Evolutionary conservation across 1,139 yeast genomes (phyloP), one percentile per base, ranked within the genome.

Genomic region (Yamadazyma trypodendri): DNA sequence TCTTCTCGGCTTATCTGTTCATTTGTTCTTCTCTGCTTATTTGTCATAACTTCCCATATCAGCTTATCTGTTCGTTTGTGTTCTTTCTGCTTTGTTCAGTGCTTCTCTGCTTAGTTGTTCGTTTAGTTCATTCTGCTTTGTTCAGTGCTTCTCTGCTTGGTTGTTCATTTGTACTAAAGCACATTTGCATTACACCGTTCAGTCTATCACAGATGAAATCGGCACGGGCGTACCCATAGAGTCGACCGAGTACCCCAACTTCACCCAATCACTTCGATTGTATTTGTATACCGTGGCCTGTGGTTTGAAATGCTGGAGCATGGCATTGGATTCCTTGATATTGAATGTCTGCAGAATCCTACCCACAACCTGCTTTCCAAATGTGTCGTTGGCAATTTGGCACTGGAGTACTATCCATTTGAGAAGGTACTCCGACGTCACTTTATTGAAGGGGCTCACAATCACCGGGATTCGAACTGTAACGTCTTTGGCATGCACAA

Each of bases 381-480:
- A 71, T 20, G 42, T 48, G 4, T 49, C 48, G 18, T 58, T 52
- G 2, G 82, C 76, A 21, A 60, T 44, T 29, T 71, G 75, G 43
- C 77, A 73, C 52, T 80, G 84, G 35, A 65, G 63, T 46, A 68
- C 53, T n/a, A 81, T 77, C 74, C 77, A 79, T 52, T 56, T 68
- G 47, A 68, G 61, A 33, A 72, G 55, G 49, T 67, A 68, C 39
- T 58, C 70, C 39, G 75, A 72, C 52, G 64, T 68, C 15, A 40
- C 50, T 38, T 70, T 61, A 55, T 80, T 78, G 57, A 60, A 74
- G 1, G 83, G 81, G 35, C 81, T 63, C 0, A 81, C 66, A 0
- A 75, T 75, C 3, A 81, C 58, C 1, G 84, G 84, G 12, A 78
- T 63, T 16, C 64, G 54, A 6, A 76, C 56, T 31, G 68, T 77